Conservation (phyloP, 805 yeast genomes). For the Yarrowia sp. region DNA sequence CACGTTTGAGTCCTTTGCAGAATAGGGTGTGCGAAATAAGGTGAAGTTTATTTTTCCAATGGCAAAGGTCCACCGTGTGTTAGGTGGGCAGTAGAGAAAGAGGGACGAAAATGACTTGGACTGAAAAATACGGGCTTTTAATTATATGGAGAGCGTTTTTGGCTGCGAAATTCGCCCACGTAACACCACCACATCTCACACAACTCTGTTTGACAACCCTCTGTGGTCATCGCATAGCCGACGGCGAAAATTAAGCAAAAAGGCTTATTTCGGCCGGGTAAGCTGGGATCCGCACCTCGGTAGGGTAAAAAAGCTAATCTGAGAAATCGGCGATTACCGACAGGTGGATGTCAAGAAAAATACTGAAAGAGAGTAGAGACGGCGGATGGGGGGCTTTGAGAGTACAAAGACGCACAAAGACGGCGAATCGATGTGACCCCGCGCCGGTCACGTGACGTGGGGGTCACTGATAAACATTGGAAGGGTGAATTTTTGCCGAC, state of each 20-base stretch:
- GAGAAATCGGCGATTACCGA: slow-evolving; percentile 28
- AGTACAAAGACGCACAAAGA: no score
- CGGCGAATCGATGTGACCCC: no score
- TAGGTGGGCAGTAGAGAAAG: no score
- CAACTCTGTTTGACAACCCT: slow-evolving; percentile 30
- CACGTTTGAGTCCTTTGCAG: slow-evolving; percentile 15
- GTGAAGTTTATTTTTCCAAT: not conserved
- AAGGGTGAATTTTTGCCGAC: no score
- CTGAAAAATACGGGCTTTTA: not conserved
- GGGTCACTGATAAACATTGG: no score
- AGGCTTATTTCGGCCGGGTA: slow-evolving; percentile 15
- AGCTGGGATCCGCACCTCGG: slow-evolving; percentile 11
- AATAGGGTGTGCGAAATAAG: not conserved
- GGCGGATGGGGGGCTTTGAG: no score
- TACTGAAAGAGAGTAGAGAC: no score
- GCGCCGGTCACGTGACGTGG: no score
- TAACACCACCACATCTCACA: not conserved
- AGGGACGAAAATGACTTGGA: no score
- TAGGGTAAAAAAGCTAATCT: slow-evolving; percentile 26
- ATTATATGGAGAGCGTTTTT: not conserved
- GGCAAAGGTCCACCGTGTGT: no score
- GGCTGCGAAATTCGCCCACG: not conserved
- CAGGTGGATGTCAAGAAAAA: no score
- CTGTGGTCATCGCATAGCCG: slow-evolving; percentile 38
- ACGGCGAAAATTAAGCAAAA: slow-evolving; percentile 25